Conservation (phyloP, 495 filamentous ascomycete species). For the Aspergillus sclerotioniger region DNA sequence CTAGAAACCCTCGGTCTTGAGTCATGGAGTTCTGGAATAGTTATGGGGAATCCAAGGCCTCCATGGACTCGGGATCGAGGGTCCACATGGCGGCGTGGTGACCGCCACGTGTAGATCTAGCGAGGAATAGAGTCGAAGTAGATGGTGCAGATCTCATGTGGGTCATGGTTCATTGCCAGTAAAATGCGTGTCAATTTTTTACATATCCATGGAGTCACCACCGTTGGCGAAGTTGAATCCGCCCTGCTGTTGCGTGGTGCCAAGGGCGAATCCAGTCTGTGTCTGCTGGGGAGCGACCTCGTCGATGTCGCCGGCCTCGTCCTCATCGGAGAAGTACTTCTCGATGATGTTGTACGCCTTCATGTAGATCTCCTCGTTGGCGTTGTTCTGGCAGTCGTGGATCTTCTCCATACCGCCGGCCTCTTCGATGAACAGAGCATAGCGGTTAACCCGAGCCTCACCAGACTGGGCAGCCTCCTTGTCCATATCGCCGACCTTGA, state of each 20-base stretch:
- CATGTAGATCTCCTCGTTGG: constrained; percentile 99
- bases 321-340: constrained; percentile 99
- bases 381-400: constrained; percentile 99
- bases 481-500: constrained; percentile 99
- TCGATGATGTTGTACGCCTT: constrained; percentile 99
- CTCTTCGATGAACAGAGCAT: constrained; percentile 97
- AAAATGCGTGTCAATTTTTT: constrained; percentile 13
- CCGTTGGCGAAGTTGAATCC: constrained; percentile 95
- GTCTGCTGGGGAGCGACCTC: constrained; percentile 65
- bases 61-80: constrained; percentile 3
- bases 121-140: constrained; percentile 15
- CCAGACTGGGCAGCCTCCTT: constrained; percentile 73
- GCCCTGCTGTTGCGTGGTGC: constrained; percentile 69
- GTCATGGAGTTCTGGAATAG: background rate
- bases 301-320: constrained; percentile 77
- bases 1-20: background rate
- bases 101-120: constrained; percentile 14
- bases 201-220: constrained; percentile 97
- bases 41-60: background rate
- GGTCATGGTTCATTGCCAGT: constrained; percentile 16
- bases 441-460: constrained; percentile 86
- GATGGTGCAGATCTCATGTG: constrained; percentile 10
- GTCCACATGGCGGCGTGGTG: background rate
- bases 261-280: constrained; percentile 80
- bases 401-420: constrained; percentile 99